Base-by-base conservation (phyloP, 768 basidiomycete species). In the Filobasidium floriforme region DNA sequence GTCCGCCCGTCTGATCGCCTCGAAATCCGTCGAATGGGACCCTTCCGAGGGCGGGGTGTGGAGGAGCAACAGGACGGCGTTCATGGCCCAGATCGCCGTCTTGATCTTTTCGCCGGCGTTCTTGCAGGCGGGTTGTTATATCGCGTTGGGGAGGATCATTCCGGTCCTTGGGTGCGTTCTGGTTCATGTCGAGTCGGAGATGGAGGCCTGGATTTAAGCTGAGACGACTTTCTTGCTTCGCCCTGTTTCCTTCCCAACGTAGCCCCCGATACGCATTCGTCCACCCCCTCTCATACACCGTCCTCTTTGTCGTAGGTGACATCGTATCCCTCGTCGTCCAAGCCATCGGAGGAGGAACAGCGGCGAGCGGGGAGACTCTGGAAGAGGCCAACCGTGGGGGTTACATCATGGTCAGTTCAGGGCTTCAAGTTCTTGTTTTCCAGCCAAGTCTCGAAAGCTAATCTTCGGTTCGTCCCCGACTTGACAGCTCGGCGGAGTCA, bases 321-420 rank as follows among this genome's bases (percentile, higher is more conserved):
- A 72, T 86, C 22, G 73, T 85, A 41, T 83, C 86, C 11, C 81
- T 89, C 29, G 76, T 85, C n/a, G 75, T 87, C 1, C 87, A 89
- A 77, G 87, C 83, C 32, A 76, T 82, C 19, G 87, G 87, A 44
- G 87, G 87, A 28, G 87, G 82, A 0, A 71, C 81, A 24, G 86
- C 86, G 0, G 80, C 83, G 4, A 73, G 75, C 0, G 81, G 78
- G 29, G 67, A 67, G 14, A 72, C 68, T 4, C 57, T 64, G 32
- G 65, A 71, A 18, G 73, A 68, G 26, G 68, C 76, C 19, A 73
- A 77, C 37, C 63, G 81, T 80, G 84, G 84, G 4, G 82, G 80
- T 15, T 71, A 83, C 59, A 80, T 86, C 71, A 86, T 87, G 85
- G 80, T 57, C 12, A 24, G 54, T 57, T 3, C 24, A 15, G 24